Evolutionary conservation across 352 stramenopile genomes (phyloP).

Genomic region (Blastocystis sp.): DNA sequence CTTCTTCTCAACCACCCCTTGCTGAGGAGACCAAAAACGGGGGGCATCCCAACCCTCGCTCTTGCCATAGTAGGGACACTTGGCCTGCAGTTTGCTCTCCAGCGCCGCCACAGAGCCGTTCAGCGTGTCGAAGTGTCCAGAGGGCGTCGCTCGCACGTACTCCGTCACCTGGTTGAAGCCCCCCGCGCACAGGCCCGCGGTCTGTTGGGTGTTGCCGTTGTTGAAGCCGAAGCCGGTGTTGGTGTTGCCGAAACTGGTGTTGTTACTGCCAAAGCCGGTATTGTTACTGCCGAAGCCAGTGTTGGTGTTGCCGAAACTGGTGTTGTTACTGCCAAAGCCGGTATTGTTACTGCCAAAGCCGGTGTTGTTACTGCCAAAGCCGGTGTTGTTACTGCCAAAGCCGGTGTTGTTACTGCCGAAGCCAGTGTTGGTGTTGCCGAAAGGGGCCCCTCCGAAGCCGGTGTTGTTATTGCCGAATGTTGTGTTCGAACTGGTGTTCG

Average conservation of each 20-base stretch:
- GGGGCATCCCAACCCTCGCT: no score
- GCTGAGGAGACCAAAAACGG: no score
- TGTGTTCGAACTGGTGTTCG: neutral
- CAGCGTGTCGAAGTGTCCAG: neutral
- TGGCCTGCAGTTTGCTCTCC: neutral
- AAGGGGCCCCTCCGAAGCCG: neutral
- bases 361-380: conserved; percentile 21
- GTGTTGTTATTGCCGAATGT: neutral
- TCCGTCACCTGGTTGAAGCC: neutral
- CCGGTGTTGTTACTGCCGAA: conserved; percentile 43
- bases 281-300: neutral
- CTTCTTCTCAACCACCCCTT: no score
- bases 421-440: neutral
- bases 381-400: neutral
- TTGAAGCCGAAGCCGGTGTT: conserved; percentile 8
- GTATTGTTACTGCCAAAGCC: neutral
- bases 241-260: neutral
- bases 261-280: neutral
- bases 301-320: neutral
- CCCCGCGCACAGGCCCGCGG: neutral
- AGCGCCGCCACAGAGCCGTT: neutral
- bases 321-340: conserved; percentile 23
- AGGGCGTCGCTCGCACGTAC: neutral
- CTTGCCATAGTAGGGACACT: no score
- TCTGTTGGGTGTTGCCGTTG: neutral